Evolutionary conservation across 805 yeast genomes (phyloP).

Genomic region (Wickerhamiella kazuoi): DNA sequence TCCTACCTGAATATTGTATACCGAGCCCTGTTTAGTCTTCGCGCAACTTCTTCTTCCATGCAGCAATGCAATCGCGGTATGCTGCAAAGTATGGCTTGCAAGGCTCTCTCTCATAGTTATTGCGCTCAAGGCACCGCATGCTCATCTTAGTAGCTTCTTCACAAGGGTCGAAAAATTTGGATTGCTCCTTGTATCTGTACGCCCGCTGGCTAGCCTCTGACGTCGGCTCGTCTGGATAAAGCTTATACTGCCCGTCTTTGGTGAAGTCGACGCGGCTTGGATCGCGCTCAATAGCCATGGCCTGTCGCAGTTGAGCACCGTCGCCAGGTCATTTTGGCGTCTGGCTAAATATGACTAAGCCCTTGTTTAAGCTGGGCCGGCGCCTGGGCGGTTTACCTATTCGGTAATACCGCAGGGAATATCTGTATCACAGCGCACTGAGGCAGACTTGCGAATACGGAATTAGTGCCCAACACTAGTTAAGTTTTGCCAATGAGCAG

Average conservation of each 20-base stretch:
- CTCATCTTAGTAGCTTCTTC: slow-evolving; percentile 79
- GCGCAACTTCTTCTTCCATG: slow-evolving; percentile 28
- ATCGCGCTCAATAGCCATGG: slow-evolving; percentile 16
- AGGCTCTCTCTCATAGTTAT: slow-evolving; percentile 48
- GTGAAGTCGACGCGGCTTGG: slow-evolving; percentile 36
- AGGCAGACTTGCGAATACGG: no score
- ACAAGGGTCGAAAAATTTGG: slow-evolving; percentile 85
- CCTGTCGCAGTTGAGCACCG: no score
- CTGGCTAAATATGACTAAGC: background rate
- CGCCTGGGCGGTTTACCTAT: no score
- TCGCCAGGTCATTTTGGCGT: background rate
- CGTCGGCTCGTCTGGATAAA: slow-evolving; percentile 80
- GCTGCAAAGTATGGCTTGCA: slow-evolving; percentile 80
- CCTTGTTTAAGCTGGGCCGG: no score
- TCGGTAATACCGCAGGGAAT: no score
- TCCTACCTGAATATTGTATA: no score
- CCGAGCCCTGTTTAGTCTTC: background rate
- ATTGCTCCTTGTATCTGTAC: slow-evolving; percentile 59
- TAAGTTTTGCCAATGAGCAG: no score
- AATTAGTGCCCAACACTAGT: no score
- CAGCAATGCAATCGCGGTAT: slow-evolving; percentile 77
- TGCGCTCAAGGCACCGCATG: slow-evolving; percentile 61
- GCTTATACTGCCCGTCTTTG: slow-evolving; percentile 41
- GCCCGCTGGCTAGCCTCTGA: slow-evolving; percentile 46
- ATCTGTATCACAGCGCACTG: no score